Base-by-base conservation (phyloP, 1,284 basidiomycete genomes). In the Ceratobasidium sp. region DNA sequence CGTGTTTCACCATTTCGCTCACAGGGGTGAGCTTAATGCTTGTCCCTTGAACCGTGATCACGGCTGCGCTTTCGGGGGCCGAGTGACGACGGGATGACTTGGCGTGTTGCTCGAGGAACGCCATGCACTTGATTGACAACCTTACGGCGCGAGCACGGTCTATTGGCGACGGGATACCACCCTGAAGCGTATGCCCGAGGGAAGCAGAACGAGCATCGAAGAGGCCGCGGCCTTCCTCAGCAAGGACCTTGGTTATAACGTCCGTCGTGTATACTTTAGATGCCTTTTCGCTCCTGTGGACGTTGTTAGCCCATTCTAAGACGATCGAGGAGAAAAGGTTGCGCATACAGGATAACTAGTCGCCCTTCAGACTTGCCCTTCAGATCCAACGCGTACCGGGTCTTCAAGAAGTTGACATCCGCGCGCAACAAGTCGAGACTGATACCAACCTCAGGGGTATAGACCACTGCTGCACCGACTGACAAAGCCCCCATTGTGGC, bases 151-250 rank as follows among this genome's bases (percentile, higher is more conserved):
- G 91, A 0, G 93, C 90, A 73, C 97, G 93, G 83, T 99, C 98
- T 76, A 94, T 86, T 0, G 97, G 97, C 0, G 96, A 97, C 2
- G 97, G 97, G 3, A 94, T 91, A 5, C 95, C 95, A 21, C 97
- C 97, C 80, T 99, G 97, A 9, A 99, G 85, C 1, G 96, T 98
- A 83, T 99, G 98, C 11, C 98, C 97, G 23, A 99, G 89, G 2
- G 93, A 91, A 18, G 97, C 98, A 13, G 90, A 93, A 59, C 98
- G 91, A 21, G 97, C 90, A 83, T 99, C 98, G 79, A 98, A 99
- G n/a, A 98, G 85, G 7, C 86, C 80, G 18, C 89, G 89, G 52
- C 97, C 97, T 82, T 99, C 97, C 79, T 98, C 96, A 78, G 92
- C 92, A 82, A 98, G 84, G 84, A 99, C 97, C 81, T 94, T 94